phyloP scores from a whole-genome alignment of 345 rosid genomes.

The Citrus reticulata region DNA sequence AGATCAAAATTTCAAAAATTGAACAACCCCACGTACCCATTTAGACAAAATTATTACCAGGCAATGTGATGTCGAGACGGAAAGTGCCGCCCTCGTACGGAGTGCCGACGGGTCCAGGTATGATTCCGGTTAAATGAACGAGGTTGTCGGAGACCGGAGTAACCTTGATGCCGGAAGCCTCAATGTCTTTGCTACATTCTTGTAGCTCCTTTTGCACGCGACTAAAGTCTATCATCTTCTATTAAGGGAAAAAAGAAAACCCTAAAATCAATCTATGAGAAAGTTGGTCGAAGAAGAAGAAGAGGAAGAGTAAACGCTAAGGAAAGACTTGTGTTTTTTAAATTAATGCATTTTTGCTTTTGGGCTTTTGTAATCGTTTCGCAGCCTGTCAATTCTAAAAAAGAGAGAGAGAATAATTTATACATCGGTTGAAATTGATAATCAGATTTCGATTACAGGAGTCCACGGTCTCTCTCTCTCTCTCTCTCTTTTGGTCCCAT shows the following conservation, averaged over 20 bases:
- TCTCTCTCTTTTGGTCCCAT: not conserved
- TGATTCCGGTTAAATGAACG: slow-evolving; percentile 68
- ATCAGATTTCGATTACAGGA: not conserved
- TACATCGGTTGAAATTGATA: not conserved
- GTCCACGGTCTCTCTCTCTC: not conserved
- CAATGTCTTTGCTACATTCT: slow-evolving; percentile 74
- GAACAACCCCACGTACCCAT: not conserved
- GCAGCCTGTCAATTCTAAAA: not conserved
- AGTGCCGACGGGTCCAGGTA: slow-evolving; percentile 81
- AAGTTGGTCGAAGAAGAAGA: not conserved
- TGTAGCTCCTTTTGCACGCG: slow-evolving; percentile 93
- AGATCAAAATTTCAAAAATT: not conserved
- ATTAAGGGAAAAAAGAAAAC: not conserved
- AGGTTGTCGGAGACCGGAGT: slow-evolving; percentile 70
- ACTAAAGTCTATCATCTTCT: slow-evolving; percentile 65
- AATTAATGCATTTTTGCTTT: not conserved
- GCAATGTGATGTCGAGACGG: slow-evolving; percentile 76
- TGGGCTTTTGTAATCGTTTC: not conserved
- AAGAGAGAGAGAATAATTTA: not conserved
- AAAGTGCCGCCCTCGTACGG: slow-evolving; percentile 95
- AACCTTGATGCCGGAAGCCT: slow-evolving; percentile 71
- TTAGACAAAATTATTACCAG: slow-evolving; percentile 34
- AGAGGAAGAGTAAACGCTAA: not conserved
- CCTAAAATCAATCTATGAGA: not conserved
- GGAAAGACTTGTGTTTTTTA: not conserved